Percentiles rank a stretch among this genome's conserved stretches.
Conservation (phyloP, 1,284 basidiomycete genomes). For the Ceratorhiza oryzae-sativae region DNA sequence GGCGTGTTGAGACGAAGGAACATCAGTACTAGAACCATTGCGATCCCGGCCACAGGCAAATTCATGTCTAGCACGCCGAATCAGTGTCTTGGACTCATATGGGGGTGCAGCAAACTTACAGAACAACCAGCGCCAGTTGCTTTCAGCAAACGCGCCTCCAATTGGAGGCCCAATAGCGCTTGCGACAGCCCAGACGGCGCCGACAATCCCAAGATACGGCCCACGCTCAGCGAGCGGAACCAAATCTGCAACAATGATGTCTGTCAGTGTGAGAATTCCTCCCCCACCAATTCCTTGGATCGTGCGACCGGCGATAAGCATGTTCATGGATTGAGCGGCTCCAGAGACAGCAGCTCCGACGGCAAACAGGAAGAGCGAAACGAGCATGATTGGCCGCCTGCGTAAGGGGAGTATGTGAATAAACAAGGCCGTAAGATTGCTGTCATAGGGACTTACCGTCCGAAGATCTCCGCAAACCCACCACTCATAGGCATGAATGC, state of each 20-base stretch:
- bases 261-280: conserved; percentile 54
- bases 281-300: conserved; percentile 61
- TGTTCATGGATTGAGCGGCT: conserved; percentile 53
- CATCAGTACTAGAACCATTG: conserved; percentile 51
- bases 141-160: conserved; percentile 52
- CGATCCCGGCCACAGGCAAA: conserved; percentile 54
- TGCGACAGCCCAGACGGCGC: conserved; percentile 51
- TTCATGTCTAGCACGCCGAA: conserved; percentile 53
- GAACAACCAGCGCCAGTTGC: conserved; percentile 55
- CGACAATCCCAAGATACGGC: conserved; percentile 51
- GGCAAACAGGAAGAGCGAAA: conserved; percentile 54
- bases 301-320: conserved; percentile 55
- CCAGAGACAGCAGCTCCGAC: conserved; percentile 58
- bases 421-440: no score
- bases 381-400: conserved; percentile 51
- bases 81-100: conserved; percentile 21
- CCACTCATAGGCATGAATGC: conserved; percentile 52
- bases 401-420: no score
- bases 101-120: conserved; percentile 46
- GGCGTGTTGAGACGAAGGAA: conserved; percentile 55
- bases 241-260: conserved; percentile 58
- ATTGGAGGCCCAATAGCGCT: conserved; percentile 51
- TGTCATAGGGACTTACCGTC: conserved; percentile 46
- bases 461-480: conserved; percentile 52
- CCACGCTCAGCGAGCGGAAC: conserved; percentile 57